Conservation (phyloP, 495 filamentous ascomycete species). For the Hypoxylon intermedium region DNA sequence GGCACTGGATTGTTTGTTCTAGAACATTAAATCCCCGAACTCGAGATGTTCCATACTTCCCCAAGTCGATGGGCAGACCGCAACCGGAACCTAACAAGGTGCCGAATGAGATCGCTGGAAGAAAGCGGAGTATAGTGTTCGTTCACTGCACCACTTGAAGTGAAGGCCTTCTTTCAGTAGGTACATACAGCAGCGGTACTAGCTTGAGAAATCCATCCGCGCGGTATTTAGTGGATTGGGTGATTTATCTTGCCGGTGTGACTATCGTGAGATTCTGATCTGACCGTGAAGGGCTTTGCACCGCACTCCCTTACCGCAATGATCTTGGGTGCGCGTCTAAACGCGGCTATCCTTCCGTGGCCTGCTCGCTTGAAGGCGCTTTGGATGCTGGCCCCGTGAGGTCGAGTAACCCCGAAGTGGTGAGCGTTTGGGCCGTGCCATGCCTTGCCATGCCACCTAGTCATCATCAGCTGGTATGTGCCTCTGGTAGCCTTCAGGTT, state of each 20-base stretch:
- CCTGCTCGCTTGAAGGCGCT: slow-evolving; percentile 7
- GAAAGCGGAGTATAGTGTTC: slow-evolving; percentile 25
- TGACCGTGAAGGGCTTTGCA: background rate
- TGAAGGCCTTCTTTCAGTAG: slow-evolving; percentile 5
- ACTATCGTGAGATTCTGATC: slow-evolving; percentile 33
- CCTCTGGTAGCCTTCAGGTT: background rate
- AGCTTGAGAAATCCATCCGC: slow-evolving; percentile 23
- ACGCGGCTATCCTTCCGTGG: slow-evolving; percentile 5
- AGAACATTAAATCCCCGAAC: slow-evolving; percentile 1
- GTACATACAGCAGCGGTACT: no score
- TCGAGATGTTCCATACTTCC: no score
- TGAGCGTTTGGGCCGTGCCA: background rate
- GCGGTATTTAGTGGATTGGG: slow-evolving; percentile 35
- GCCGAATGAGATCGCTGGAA: slow-evolving; percentile 24
- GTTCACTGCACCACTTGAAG: background rate
- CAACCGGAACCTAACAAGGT: slow-evolving; percentile 8
- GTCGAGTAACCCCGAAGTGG: slow-evolving; percentile 9
- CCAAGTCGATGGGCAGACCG: no score
- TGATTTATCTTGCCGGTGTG: slow-evolving; percentile 23
- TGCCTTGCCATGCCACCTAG: slow-evolving; percentile 5
- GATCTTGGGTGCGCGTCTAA: background rate
- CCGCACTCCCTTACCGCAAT: background rate
- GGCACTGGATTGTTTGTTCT: slow-evolving; percentile 6
- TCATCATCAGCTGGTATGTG: slow-evolving; percentile 20
- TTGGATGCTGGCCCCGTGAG: slow-evolving; percentile 10